A percentile compares a stretch with the other conserved stretches of the same genome.
These are phyloP conservation scores for Tylopilus felleus DNA, from an alignment of 768 basidiomycete species.

Conservation along the genomic window DNA sequence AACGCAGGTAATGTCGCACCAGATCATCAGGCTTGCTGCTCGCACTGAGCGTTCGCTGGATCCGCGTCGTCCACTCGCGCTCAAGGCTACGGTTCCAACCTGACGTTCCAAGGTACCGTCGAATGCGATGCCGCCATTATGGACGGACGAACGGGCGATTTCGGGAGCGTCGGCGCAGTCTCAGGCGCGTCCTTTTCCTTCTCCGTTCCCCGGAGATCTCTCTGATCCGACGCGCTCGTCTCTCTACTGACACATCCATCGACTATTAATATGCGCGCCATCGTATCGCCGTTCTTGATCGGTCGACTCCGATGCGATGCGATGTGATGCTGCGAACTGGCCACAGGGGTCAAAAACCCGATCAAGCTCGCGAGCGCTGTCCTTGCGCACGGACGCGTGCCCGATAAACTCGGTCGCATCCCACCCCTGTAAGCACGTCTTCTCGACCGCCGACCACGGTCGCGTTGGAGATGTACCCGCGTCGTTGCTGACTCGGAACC, in stretches of 20 bases:
- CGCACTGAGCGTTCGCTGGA: background rate
- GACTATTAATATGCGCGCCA: too few species aligned
- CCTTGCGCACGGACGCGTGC: conserved; percentile 49
- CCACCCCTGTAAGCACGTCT: conserved; percentile 56
- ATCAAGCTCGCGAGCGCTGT: conserved; percentile 57
- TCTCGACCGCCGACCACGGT: too few species aligned
- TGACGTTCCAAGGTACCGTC: conserved; percentile 68
- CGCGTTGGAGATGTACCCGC: background rate
- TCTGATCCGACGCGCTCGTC: background rate
- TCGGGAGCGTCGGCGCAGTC: conserved; percentile 73
- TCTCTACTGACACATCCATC: too few species aligned
- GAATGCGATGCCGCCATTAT: conserved; percentile 84
- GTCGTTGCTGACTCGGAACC: background rate
- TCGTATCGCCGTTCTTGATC: too few species aligned
- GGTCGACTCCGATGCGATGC: too few species aligned
- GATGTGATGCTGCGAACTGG: background rate
- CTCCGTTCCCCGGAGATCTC: background rate
- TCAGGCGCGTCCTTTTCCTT: conserved; percentile 42
- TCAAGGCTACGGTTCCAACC: conserved; percentile 72
- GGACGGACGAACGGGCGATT: conserved; percentile 45
- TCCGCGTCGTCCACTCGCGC: too few species aligned
- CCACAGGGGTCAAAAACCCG: conserved; percentile 65
- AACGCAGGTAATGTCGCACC: conserved; percentile 59
- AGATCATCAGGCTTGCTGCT: background rate
- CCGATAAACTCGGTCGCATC: conserved; percentile 56